Percentiles rank a stretch among this genome's conserved stretches.
phyloP scores from a whole-genome alignment of 495 filamentous ascomycete species.

The Neurospora sp. region DNA sequence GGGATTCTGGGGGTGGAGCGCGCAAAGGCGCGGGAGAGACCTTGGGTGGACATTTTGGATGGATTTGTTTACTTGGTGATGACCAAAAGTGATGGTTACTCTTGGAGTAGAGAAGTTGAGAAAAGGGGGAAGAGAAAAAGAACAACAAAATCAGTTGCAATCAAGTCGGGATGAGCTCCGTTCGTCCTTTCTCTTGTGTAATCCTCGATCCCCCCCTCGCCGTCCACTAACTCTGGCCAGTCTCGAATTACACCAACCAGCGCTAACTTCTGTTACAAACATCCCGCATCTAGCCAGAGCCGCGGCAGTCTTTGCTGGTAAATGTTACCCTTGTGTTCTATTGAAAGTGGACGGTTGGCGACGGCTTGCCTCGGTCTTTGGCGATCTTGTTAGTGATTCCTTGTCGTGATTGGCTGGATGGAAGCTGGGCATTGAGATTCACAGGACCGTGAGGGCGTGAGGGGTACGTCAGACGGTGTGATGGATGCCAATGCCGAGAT shows the following conservation, averaged over 20 bases:
- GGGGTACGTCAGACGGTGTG: not conserved
- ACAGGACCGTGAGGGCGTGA: not conserved
- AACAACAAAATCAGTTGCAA: not conserved
- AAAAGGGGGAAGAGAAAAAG: too few relatives aligned
- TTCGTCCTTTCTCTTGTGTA: not conserved
- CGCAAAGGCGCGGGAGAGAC: constrained; percentile 19
- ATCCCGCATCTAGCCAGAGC: not conserved
- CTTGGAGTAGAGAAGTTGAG: too few relatives aligned
- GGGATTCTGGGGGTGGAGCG: constrained; percentile 15
- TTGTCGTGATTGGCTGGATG: not conserved
- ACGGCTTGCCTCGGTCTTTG: not conserved
- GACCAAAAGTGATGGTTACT: too few relatives aligned
- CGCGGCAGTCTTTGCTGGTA: not conserved
- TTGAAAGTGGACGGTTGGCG: not conserved
- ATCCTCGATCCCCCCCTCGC: not conserved
- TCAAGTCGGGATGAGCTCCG: not conserved
- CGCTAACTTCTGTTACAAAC: not conserved
- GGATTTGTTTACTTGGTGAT: not conserved
- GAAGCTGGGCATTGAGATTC: not conserved
- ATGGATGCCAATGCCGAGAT: not conserved
- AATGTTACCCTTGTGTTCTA: not conserved
- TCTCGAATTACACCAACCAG: not conserved
- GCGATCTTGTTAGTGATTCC: not conserved
- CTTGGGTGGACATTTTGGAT: constrained; percentile 20
- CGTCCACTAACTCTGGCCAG: not conserved